These are phyloP conservation scores for Fusarium acutatum DNA, from an alignment of 2,329 filamentous ascomycete species.

Conservation along the genomic window DNA sequence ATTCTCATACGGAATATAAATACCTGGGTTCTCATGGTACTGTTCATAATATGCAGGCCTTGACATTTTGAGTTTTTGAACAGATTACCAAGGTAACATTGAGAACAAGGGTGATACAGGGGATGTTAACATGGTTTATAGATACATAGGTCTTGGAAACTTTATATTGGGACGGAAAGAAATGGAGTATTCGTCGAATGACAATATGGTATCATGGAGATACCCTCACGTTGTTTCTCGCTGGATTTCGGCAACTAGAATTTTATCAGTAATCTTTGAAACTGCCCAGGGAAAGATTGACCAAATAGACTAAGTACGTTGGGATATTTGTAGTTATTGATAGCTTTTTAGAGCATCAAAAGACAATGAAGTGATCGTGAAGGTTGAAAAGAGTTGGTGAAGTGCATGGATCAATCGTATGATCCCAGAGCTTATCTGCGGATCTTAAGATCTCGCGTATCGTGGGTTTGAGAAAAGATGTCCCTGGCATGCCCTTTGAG, in stretches of 20 bases:
- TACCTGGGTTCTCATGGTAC: not conserved
- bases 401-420: not conserved
- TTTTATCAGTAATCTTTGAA: not conserved
- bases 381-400: not conserved
- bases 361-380: not conserved
- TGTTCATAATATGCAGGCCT: fast-evolving
- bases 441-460: not conserved
- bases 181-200: fast-evolving
- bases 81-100: too few relatives aligned
- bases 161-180: not conserved
- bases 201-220: not conserved
- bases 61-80: not conserved
- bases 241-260: fast-evolving
- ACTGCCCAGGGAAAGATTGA: fast-evolving
- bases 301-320: fast-evolving
- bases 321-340: not conserved
- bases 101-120: not conserved
- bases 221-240: fast-evolving
- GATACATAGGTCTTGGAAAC: fast-evolving
- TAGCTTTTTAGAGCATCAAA: fast-evolving
- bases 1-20: fast-evolving
- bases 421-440: not conserved
- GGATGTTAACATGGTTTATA: fast-evolving
- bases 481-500: fast-evolving
- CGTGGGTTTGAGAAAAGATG: not conserved